These are phyloP conservation scores for Diversispora eburnea DNA, from an alignment of 192 early-diverging fungal genomes.

Conservation along the genomic window DNA sequence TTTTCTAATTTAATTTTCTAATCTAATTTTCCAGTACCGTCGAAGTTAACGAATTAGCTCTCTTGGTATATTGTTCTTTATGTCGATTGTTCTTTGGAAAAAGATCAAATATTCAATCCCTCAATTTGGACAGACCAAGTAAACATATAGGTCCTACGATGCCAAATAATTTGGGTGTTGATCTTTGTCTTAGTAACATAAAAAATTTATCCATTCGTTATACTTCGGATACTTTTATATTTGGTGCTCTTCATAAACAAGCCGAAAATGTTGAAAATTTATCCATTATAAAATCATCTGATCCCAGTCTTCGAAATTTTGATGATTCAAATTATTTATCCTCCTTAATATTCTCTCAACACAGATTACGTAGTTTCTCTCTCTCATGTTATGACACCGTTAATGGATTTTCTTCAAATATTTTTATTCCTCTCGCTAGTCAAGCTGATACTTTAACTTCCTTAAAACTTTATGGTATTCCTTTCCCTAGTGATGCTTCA, in stretches of 20 bases:
- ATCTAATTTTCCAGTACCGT: neutral
- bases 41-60: neutral
- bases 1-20: neutral
- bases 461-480: constrained; percentile 7
- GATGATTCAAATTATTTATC: neutral
- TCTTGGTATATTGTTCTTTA: neutral
- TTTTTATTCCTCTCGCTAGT: constrained; percentile 17
- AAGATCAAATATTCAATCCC: neutral
- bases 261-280: neutral
- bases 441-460: constrained; percentile 4
- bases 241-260: constrained; percentile 9
- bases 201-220: constrained; percentile 13
- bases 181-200: constrained; percentile 7
- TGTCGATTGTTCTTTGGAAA: constrained; percentile 2
- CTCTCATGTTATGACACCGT: constrained; percentile 9
- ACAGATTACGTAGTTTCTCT: neutral
- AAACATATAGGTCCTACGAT: neutral
- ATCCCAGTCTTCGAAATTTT: constrained; percentile 1
- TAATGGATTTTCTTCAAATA: constrained; percentile 9
- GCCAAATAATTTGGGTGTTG: neutral
- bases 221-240: neutral
- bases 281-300: constrained; percentile 4
- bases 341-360: constrained; percentile 14
- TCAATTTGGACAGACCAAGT: constrained; percentile 9
- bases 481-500: constrained; percentile 2